phyloP scores from a whole-genome alignment of 1,139 yeast species.

The Sugiyamaella pinicola region DNA sequence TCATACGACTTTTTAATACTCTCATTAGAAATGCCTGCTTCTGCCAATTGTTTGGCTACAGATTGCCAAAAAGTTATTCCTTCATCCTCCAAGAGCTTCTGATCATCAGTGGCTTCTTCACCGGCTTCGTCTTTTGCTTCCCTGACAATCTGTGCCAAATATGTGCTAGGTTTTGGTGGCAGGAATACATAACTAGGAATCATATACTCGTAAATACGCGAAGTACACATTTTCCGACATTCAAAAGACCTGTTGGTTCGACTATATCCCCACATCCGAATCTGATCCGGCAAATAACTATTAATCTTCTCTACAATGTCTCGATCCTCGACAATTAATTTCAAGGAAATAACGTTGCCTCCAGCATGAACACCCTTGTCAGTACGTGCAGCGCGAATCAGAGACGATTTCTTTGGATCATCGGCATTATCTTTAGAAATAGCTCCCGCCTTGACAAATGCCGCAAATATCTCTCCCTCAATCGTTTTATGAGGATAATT shows the following conservation, averaged over 20 bases:
- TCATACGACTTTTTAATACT: conserved; percentile 44
- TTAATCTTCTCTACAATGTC: conserved; percentile 76
- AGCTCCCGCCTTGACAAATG: conserved; percentile 88
- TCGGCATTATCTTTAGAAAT: conserved; percentile 84
- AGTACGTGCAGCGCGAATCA: conserved; percentile 96
- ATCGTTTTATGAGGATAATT: conserved; percentile 91
- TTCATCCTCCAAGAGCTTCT: conserved; percentile 58
- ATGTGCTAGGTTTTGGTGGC: conserved; percentile 82
- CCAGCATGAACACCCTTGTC: conserved; percentile 99
- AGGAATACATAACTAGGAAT: conserved; percentile 87
- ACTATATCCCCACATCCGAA: conserved; percentile 90
- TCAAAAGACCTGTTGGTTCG: conserved; percentile 91
- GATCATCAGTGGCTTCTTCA: conserved; percentile 51
- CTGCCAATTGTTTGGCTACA: conserved; percentile 42
- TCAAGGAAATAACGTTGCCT: conserved; percentile 87
- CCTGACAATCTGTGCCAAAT: conserved; percentile 60
- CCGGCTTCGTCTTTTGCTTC: conserved; percentile 59
- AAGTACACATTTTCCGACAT: conserved; percentile 92
- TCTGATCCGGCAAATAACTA: conserved; percentile 73
- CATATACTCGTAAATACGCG: conserved; percentile 89
- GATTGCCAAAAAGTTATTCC: conserved; percentile 73
- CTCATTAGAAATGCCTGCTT: conserved; percentile 40
- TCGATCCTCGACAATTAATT: conserved; percentile 86
- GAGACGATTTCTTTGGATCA: conserved; percentile 86
- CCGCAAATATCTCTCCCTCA: conserved; percentile 85